Conservation (phyloP, 1,284 basidiomycete species). For the Apiotrichum sp. region DNA sequence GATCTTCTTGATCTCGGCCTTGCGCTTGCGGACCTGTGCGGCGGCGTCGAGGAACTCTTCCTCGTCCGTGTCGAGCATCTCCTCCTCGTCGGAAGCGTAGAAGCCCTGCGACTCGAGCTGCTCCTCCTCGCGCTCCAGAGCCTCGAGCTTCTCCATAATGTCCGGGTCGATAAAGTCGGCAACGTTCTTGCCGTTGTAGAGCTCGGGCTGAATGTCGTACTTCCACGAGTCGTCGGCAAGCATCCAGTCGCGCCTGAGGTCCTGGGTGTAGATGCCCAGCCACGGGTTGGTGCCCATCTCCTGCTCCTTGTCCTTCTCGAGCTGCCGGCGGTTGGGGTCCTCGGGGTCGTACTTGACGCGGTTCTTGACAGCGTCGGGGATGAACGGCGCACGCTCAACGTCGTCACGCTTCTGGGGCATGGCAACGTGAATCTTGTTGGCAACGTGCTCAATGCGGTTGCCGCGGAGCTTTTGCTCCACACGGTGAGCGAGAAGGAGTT, state of each 20-base stretch:
- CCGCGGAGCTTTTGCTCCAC: conserved; percentile 89
- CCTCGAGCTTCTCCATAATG: conserved; percentile 92
- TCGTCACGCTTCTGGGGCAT: conserved; percentile 82
- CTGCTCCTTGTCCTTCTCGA: conserved; percentile 73
- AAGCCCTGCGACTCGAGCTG: conserved; percentile 87
- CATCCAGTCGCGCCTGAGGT: conserved; percentile 75
- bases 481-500: conserved; percentile 82
- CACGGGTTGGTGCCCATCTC: conserved; percentile 62
- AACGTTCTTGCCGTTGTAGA: conserved; percentile 97
- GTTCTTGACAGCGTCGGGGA: conserved; percentile 70
- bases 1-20: conserved; percentile 60
- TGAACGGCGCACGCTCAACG: conserved; percentile 72
- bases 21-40: conserved; percentile 59
- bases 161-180: conserved; percentile 99
- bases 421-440: conserved; percentile 90
- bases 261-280: conserved; percentile 82
- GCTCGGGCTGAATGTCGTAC: conserved; percentile 89
- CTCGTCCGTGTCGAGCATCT: conserved; percentile 84
- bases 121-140: conserved; percentile 95
- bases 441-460: conserved; percentile 81
- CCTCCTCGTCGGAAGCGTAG: conserved; percentile 83
- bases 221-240: conserved; percentile 93
- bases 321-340: conserved; percentile 64
- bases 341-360: conserved; percentile 77
- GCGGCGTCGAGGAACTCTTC: conserved; percentile 69